These are phyloP conservation scores for Trebouxia sp. DNA, from an alignment of 139 green algal genomes.

Conservation along the genomic window DNA sequence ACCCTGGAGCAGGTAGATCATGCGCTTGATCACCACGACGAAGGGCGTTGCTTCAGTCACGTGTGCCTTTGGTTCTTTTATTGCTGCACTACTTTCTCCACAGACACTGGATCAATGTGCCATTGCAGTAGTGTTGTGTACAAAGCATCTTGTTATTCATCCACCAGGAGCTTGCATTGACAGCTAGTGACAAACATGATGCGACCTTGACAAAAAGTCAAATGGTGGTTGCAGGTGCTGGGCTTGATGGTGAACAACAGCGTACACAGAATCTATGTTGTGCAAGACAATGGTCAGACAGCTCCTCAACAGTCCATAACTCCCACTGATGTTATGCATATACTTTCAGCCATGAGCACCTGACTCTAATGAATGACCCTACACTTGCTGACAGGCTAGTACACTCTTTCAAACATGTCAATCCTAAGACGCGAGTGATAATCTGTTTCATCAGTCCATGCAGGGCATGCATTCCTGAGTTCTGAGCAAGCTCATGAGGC, in stretches of 20 bases:
- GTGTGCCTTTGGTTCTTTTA: too few relatives aligned
- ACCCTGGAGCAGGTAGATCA: constrained; percentile 15
- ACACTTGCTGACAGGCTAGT: background rate
- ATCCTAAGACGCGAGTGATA: too few relatives aligned
- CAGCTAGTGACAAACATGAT: background rate
- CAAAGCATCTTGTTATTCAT: background rate
- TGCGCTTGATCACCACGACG: too few relatives aligned
- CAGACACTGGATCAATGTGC: too few relatives aligned
- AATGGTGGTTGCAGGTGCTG: background rate
- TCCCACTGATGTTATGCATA: constrained; percentile 9
- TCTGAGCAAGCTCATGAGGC: too few relatives aligned
- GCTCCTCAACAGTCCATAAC: background rate
- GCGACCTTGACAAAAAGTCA: background rate
- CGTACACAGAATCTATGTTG: constrained; percentile 15
- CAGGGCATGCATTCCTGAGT: too few relatives aligned
- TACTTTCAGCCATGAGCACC: background rate
- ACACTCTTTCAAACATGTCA: too few relatives aligned
- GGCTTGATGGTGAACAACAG: constrained; percentile 5
- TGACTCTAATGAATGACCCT: background rate
- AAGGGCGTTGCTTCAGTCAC: too few relatives aligned
- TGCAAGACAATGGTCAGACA: background rate
- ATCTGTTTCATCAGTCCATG: too few relatives aligned
- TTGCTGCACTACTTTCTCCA: too few relatives aligned
- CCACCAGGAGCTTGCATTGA: background rate
- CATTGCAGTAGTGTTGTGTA: too few relatives aligned